Percentiles rank a stretch among this genome's conserved stretches.
Conservation (phyloP, 2,329 filamentous ascomycete species). For the Fusarium devonianum region DNA sequence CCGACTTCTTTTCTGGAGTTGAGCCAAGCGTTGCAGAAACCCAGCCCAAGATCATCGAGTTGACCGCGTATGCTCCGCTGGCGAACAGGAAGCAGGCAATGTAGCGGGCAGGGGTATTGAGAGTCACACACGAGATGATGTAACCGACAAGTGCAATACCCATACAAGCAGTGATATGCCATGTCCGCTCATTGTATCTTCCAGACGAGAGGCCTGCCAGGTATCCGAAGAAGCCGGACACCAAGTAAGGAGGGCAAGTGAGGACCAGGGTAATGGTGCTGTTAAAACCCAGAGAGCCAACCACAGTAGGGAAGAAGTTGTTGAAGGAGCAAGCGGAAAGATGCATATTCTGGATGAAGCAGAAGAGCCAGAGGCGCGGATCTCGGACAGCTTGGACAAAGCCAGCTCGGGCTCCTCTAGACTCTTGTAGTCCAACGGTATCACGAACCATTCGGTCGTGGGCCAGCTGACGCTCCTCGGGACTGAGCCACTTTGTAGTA, state of each 20-base stretch:
- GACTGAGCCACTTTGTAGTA: constrained; percentile 16
- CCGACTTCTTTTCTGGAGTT: constrained; percentile 54
- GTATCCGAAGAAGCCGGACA: constrained; percentile 45
- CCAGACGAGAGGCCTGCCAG: constrained; percentile 53
- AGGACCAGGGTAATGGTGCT: constrained; percentile 32
- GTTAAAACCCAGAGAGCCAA: constrained; percentile 27
- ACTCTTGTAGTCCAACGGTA: constrained; percentile 32
- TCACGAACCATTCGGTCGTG: constrained; percentile 28
- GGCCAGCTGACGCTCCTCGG: constrained; percentile 18
- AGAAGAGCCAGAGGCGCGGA: constrained; percentile 37
- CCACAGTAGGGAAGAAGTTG: constrained; percentile 40
- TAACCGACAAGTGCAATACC: constrained; percentile 50
- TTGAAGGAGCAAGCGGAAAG: constrained; percentile 36
- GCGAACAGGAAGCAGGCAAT: constrained; percentile 48
- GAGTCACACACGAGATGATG: constrained; percentile 43
- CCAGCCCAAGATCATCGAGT: constrained; percentile 54
- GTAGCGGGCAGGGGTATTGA: constrained; percentile 45
- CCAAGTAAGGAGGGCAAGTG: constrained; percentile 39
- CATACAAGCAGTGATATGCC: constrained; percentile 46
- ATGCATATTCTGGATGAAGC: constrained; percentile 31
- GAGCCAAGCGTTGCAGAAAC: constrained; percentile 51
- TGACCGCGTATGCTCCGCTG: constrained; percentile 49
- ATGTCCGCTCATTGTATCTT: constrained; percentile 51
- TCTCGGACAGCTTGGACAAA: constrained; percentile 36
- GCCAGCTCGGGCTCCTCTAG: constrained; percentile 26